Evolutionary conservation across 2,329 filamentous ascomycete species (phyloP).

Genomic region (Endothia cerciana): DNA sequence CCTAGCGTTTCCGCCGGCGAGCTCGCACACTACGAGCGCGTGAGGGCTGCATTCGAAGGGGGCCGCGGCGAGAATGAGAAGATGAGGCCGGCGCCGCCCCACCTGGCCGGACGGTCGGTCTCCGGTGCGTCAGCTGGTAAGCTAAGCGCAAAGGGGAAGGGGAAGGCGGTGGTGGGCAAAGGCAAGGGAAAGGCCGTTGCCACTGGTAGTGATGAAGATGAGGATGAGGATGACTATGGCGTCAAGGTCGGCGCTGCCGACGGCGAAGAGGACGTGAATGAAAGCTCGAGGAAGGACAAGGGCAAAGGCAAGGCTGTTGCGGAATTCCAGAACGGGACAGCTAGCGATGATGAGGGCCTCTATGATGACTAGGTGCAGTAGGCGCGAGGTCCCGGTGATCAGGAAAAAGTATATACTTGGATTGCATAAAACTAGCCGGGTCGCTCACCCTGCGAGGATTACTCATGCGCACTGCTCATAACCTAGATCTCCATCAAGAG

Average conservation of each 20-base stretch:
- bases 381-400: not conserved
- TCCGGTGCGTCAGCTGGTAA: conserved; percentile 31
- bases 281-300: conserved; percentile 41
- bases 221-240: conserved; percentile 40
- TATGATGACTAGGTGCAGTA: conserved; percentile 47
- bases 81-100: conserved; percentile 31
- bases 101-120: conserved; percentile 34
- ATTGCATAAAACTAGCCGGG: not conserved
- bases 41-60: conserved; percentile 82
- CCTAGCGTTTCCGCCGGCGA: conserved; percentile 93
- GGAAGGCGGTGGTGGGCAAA: conserved; percentile 35
- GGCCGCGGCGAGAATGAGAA: conserved; percentile 46
- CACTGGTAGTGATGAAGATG: conserved; percentile 43
- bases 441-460: too few relatives aligned
- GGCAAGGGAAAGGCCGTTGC: conserved; percentile 43
- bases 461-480: too few relatives aligned
- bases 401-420: not conserved
- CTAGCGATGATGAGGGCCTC: conserved; percentile 60
- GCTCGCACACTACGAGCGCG: conserved; percentile 85
- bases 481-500: too few relatives aligned
- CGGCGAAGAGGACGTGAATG: conserved; percentile 33
- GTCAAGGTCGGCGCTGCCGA: conserved; percentile 23
- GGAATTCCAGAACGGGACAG: conserved; percentile 57
- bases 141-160: conserved; percentile 41
- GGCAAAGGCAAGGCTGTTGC: conserved; percentile 61